Evolutionary conservation across 805 yeast species (phyloP).

Genomic region (Dipodascopsis uninucleata): DNA sequence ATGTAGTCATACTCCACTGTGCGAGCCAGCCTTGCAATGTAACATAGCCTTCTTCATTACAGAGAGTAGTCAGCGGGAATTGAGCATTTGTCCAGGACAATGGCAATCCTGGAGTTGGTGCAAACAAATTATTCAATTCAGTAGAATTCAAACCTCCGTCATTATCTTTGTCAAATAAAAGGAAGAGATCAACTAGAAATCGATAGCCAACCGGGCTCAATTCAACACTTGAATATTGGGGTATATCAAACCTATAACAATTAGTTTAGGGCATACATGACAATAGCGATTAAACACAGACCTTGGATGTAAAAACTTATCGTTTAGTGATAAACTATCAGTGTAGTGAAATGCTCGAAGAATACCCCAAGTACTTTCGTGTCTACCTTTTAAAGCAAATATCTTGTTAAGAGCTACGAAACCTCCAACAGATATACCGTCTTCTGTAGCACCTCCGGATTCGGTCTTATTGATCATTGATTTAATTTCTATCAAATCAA

Average conservation of each 20-base stretch:
- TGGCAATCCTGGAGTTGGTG: constrained; percentile 93
- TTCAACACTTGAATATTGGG: constrained; percentile 76
- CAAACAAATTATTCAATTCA: constrained; percentile 67
- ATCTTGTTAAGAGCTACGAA: constrained; percentile 73
- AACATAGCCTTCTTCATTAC: constrained; percentile 84
- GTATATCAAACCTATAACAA: constrained; percentile 55
- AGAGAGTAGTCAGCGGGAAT: constrained; percentile 83
- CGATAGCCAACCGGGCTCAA: constrained; percentile 88
- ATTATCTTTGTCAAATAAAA: constrained; percentile 87
- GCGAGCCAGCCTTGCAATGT: constrained; percentile 98
- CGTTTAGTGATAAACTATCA: constrained; percentile 81
- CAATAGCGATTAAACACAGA: not conserved
- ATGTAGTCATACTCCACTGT: constrained; percentile 97
- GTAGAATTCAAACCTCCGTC: constrained; percentile 87
- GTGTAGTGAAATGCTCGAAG: constrained; percentile 85
- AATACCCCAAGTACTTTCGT: constrained; percentile 97
- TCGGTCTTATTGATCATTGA: constrained; percentile 36
- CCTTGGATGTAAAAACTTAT: constrained; percentile 68
- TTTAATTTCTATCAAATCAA: constrained; percentile 42
- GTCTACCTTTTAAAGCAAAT: constrained; percentile 88
- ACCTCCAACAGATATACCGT: constrained; percentile 46
- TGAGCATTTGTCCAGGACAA: constrained; percentile 76
- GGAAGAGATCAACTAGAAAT: constrained; percentile 83
- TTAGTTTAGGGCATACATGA: not conserved
- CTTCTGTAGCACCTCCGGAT: constrained; percentile 32